Base-by-base conservation (phyloP, 139 green algal species). In the Coelastrella sp. region DNA sequence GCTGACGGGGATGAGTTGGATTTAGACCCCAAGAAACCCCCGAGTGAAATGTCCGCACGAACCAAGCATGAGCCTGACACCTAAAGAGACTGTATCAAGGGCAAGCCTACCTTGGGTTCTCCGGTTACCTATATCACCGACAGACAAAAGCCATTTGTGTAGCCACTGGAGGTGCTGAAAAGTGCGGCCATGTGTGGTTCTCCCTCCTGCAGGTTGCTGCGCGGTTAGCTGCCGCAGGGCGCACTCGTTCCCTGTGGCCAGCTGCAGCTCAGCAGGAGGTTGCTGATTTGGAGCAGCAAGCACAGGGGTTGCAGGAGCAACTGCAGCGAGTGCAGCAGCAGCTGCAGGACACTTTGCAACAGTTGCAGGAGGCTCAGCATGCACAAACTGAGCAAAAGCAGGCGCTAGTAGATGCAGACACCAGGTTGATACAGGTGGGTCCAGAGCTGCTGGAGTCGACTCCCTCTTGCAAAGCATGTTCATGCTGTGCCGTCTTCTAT, bases 191-290 rank as follows among this genome's bases (percentile, higher is more conserved):
- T 47, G 32, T 47, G 32, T 47, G 32, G 32, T 47, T 47, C 32
- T 47, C 32, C 32, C 32, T 71, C 11, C 64, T 14, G 64, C 93
- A 96, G 89, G 93, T 96, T 66, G 91, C 89, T 58, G 85, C 83
- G 23, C 91, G 95, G 3, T 47, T 95, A 23, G 89, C 77, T 8
- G 80, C 89, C 16, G 91, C 83, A 5, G 90, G 89, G 5, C 82
- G 79, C 23, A 93, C 94, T 75, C 78, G 92, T 3, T 86, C 82
- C 7, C 71, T 92, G 83, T 97, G 95, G 95, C 95, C 95, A 5
- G 32, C 57, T 13, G 77, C 89, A 47, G 93, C 94, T 7, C 77
- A 84, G 58, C 89, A 95, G 3, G 94, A 96, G 89, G 87, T 95
- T n/a, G 79, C 57, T 61, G 56, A 71, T 61, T 85, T 93, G 73